phyloP scores from a whole-genome alignment of 2,329 filamentous ascomycete genomes.

The Epichloe hybrida region DNA sequence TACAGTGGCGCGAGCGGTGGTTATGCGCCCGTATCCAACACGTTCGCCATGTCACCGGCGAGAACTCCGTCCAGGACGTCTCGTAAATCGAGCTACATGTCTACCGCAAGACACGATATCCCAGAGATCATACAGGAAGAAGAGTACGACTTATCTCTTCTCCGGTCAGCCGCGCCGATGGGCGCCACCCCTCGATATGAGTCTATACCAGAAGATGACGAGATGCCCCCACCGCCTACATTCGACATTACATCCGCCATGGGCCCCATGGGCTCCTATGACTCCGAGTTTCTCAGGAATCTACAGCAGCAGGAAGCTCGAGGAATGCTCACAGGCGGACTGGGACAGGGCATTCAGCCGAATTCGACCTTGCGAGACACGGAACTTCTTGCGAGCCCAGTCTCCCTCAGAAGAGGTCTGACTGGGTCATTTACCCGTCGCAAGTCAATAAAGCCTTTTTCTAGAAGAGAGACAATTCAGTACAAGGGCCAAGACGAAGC shows the following conservation, averaged over 20 bases:
- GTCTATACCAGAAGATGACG: conserved; percentile 18
- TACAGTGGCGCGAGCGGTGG: conserved; percentile 12
- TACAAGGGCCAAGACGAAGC: conserved; percentile 43
- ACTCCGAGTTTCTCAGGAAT: conserved; percentile 29
- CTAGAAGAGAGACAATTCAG: conserved; percentile 29
- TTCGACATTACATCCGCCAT: conserved; percentile 34
- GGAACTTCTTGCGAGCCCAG: conserved; percentile 31
- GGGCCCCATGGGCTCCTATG: conserved; percentile 31
- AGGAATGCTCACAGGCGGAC: conserved; percentile 42
- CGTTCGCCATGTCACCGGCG: not conserved
- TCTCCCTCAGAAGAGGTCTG: conserved; percentile 20
- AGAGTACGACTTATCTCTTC: conserved; percentile 29
- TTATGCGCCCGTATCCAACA: conserved; percentile 16
- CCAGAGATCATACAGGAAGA: conserved; percentile 24
- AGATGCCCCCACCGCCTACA: conserved; percentile 13
- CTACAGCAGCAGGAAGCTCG: conserved; percentile 39
- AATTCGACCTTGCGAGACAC: conserved; percentile 33
- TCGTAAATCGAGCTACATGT: conserved; percentile 14
- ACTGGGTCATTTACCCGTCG: conserved; percentile 29
- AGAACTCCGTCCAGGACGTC: conserved; percentile 11
- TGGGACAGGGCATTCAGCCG: conserved; percentile 40
- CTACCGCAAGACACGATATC: conserved; percentile 10
- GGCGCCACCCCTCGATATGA: conserved; percentile 20
- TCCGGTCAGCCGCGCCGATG: conserved; percentile 28
- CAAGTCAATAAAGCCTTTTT: conserved; percentile 11